Conservation (phyloP, 331 rosid genomes). For the Rosa hybrid region DNA sequence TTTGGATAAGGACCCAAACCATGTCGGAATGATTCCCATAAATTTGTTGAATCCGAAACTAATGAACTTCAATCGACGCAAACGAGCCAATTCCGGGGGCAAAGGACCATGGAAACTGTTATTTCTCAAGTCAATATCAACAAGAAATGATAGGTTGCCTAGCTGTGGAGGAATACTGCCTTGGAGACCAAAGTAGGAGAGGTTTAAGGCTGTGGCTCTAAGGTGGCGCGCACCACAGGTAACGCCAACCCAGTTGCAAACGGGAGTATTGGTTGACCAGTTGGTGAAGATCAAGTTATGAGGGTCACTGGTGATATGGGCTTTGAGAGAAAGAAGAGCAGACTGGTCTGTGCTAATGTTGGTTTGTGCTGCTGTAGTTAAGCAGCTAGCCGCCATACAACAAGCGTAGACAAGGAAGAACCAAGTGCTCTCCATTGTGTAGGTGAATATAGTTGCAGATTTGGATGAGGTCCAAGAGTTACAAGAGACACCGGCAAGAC, state of each 20-base stretch:
- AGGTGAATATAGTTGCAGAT: no score
- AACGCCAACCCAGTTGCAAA: slow-evolving; percentile 27
- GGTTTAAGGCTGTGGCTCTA: slow-evolving; percentile 9
- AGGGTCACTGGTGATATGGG: slow-evolving; percentile 20
- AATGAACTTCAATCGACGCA: background rate
- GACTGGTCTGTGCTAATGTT: slow-evolving; percentile 6
- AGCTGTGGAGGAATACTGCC: slow-evolving; percentile 17
- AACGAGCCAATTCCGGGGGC: background rate
- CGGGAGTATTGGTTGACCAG: slow-evolving; percentile 19
- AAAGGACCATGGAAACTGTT: background rate
- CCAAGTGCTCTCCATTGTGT: no score
- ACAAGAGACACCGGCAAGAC: no score
- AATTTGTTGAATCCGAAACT: background rate
- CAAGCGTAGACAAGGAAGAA: no score
- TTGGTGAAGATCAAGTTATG: background rate
- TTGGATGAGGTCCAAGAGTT: no score
- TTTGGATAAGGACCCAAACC: background rate
- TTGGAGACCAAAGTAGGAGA: slow-evolving; percentile 9
- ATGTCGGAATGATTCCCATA: background rate
- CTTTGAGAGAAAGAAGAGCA: slow-evolving; percentile 34
- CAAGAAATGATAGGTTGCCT: slow-evolving; percentile 21
- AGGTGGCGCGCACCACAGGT: background rate
- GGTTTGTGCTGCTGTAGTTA: no score
- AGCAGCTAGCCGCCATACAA: no score
- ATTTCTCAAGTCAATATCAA: background rate